Percentiles rank a stretch among this genome's conserved stretches.
These are phyloP conservation scores for Vaccinium macrocarpon DNA, from an alignment of 148 eudicot genomes.

Conservation along the genomic window DNA sequence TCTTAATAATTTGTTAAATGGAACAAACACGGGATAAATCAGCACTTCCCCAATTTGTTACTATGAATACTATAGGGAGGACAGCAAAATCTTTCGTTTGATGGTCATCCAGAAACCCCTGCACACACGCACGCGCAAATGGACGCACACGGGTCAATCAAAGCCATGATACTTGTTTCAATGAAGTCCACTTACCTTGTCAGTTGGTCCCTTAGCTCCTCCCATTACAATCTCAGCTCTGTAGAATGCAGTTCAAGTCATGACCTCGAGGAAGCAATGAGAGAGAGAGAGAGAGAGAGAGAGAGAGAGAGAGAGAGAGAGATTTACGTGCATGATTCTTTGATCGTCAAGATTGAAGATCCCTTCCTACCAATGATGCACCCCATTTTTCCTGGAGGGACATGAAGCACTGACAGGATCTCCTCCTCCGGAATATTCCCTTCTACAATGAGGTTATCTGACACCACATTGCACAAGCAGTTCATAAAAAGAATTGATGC, in stretches of 20 bases:
- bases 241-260: constrained; percentile 28
- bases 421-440: constrained; percentile 60
- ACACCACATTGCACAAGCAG: not conserved
- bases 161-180: not conserved
- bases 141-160: not conserved
- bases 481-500: not conserved
- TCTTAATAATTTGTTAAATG: not conserved
- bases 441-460: constrained; percentile 53
- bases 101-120: not conserved
- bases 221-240: constrained; percentile 92
- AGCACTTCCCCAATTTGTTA: not conserved
- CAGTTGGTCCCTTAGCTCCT: constrained; percentile 85
- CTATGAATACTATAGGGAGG: not conserved
- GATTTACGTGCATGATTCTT: constrained; percentile 30
- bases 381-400: constrained; percentile 59
- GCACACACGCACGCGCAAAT: not conserved
- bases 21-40: not conserved
- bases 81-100: not conserved
- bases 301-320: constrained; percentile 17
- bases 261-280: not conserved
- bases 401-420: constrained; percentile 72
- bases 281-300: not conserved
- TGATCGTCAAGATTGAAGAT: constrained; percentile 28
- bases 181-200: constrained; percentile 58
- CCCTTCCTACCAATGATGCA: constrained; percentile 34